Percentiles rank a stretch among this genome's conserved stretches.
phyloP scores from a whole-genome alignment of 345 rosid species.

The Capsella bursapastoris region DNA sequence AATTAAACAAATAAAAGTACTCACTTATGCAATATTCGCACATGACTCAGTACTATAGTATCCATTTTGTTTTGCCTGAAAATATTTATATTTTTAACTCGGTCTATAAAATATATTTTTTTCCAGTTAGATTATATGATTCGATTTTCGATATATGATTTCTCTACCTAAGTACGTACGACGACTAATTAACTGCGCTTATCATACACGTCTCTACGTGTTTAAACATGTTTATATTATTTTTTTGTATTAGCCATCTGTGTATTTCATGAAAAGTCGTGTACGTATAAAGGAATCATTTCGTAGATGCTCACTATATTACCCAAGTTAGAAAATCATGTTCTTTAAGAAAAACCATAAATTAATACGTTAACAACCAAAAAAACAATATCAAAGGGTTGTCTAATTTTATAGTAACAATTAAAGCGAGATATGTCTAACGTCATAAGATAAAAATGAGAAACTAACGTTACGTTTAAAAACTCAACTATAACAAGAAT shows the following conservation, averaged over 20 bases:
- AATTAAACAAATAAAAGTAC: background rate
- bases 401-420: background rate
- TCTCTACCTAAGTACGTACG: background rate
- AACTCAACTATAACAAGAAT: background rate
- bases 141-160: background rate
- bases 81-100: background rate
- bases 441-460: background rate
- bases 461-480: background rate
- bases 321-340: constrained; percentile 1
- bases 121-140: background rate
- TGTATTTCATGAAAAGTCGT: constrained; percentile 27
- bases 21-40: background rate
- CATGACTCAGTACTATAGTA: background rate
- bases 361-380: constrained; percentile 4
- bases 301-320: constrained; percentile 28
- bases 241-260: constrained; percentile 5
- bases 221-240: constrained; percentile 1
- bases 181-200: constrained; percentile 10
- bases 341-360: background rate
- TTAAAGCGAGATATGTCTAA: background rate
- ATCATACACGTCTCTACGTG: constrained; percentile 37
- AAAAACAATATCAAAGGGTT: constrained; percentile 15
- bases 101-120: background rate
- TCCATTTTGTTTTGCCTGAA: background rate
- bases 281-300: constrained; percentile 36